Percentiles rank a stretch among this genome's conserved stretches.
phyloP scores from a whole-genome alignment of 23 red algal genomes.

The Gracilaria domingensis region DNA sequence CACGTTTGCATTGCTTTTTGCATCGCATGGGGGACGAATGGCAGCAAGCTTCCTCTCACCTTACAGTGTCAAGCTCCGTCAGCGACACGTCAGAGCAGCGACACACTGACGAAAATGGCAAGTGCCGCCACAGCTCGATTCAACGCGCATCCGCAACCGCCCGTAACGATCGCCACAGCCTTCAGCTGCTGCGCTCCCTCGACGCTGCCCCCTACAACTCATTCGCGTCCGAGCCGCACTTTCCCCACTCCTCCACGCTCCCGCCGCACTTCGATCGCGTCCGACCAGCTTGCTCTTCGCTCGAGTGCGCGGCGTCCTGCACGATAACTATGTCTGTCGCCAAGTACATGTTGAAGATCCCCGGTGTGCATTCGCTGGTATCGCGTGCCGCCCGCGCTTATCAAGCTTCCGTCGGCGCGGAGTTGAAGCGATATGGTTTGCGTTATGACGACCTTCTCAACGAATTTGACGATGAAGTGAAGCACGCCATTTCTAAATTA shows the following conservation, averaged over 20 bases:
- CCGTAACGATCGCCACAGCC: background rate
- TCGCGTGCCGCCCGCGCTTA: conserved; percentile 67
- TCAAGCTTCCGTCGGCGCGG: conserved; percentile 67
- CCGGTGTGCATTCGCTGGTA: conserved; percentile 57
- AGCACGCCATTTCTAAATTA: conserved; percentile 77
- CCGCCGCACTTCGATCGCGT: background rate
- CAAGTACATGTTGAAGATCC: conserved; percentile 70
- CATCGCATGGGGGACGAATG: too few relatives aligned
- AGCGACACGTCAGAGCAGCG: background rate
- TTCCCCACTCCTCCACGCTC: background rate
- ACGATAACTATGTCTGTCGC: conserved; percentile 49
- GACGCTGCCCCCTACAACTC: background rate
- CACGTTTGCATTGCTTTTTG: conserved; percentile 10
- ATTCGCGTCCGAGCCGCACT: background rate
- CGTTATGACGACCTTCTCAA: conserved; percentile 96
- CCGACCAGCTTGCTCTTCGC: background rate
- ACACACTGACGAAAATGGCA: background rate
- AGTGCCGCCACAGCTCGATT: background rate
- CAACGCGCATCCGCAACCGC: background rate
- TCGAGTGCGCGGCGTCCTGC: background rate
- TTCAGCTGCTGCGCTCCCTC: background rate
- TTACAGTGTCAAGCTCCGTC: background rate
- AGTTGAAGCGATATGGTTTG: conserved; percentile 84
- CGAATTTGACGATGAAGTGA: conserved; percentile 94
- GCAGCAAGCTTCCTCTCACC: too few relatives aligned